Evolutionary conservation across 1,139 yeast genomes (phyloP), one percentile per base, ranked within the genome.

Genomic region (Blastobotrys petasosporus): DNA sequence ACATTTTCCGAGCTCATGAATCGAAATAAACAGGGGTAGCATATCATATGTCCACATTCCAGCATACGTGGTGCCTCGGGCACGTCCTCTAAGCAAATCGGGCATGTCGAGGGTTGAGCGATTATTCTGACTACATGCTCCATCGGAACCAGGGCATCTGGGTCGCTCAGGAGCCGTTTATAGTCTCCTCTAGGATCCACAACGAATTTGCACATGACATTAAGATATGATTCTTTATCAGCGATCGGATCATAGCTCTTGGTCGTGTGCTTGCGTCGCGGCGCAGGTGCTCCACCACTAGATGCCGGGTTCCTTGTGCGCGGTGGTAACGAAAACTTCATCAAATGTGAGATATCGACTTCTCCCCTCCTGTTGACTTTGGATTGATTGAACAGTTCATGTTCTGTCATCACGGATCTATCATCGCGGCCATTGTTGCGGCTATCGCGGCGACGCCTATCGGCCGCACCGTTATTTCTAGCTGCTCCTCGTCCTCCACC

Each of bases 1-100:
- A 49, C 73, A 1, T 74, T 67, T 20, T 78, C 79, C 16, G 83
- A 77, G 36, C 79, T 85, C 46, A 87, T 67, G 58, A 85, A 77
- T 34, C 90, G 76, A 45, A 87, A 64, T 34, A 90, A 66, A 62
- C 99, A 94, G 28, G 88, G 80, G 47, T 80, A 74, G 61, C 99
- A 94, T 59, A 92, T 76, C 11, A 88, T 75, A 61, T 94, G 99
- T 2, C 99, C 98, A 68, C 99, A 94, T 13, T 81, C 76, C 30
- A 88, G 79, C 97, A 94, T 94, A 47, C 97, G 71, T 1, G 98
- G 97, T 0, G 97, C 97, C 33, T 85, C 76, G 8, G 92, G 85
- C 16, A 80, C 82, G 46, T 85, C 94, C 30, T 83, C 76, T 13
- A 92, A 70, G 62, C 99, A 94, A 32, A 94, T 92, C 1, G 98